Conservation (phyloP, 805 yeast genomes). For the Monosporozyma aerobia region DNA sequence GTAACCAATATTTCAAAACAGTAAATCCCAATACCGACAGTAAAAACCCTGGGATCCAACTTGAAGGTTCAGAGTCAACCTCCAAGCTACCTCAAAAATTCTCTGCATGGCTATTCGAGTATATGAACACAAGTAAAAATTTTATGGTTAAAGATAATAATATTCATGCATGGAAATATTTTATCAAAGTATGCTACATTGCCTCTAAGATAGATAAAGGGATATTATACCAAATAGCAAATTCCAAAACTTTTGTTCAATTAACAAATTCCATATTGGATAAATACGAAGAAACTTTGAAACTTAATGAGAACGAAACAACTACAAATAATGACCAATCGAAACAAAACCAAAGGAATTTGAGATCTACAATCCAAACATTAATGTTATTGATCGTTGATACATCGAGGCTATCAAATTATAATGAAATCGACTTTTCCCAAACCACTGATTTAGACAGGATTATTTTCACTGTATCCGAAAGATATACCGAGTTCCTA, state of each 20-base stretch:
- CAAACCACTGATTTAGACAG: background rate
- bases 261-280: conserved; percentile 7
- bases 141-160: conserved; percentile 7
- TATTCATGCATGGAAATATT: conserved; percentile 24
- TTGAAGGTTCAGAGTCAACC: background rate
- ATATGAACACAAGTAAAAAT: conserved; percentile 7
- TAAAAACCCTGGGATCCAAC: background rate
- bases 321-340: background rate
- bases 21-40: background rate
- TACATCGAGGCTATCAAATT: background rate
- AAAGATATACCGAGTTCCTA: background rate
- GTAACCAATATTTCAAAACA: background rate
- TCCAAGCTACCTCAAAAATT: conserved; percentile 1
- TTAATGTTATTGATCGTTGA: conserved; percentile 2
- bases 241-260: conserved; percentile 8
- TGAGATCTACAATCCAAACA: conserved; percentile 4
- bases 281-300: conserved; percentile 1
- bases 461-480: background rate
- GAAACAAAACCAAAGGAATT: conserved; percentile 1
- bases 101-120: background rate
- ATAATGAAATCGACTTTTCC: background rate
- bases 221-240: conserved; percentile 9
- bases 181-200: conserved; percentile 21
- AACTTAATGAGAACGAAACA: background rate
- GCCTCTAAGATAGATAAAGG: conserved; percentile 14